Percentiles rank a stretch among this genome's conserved stretches.
These are phyloP conservation scores for Esteya vermicola DNA, from an alignment of 2,329 filamentous ascomycete genomes.

Conservation along the genomic window DNA sequence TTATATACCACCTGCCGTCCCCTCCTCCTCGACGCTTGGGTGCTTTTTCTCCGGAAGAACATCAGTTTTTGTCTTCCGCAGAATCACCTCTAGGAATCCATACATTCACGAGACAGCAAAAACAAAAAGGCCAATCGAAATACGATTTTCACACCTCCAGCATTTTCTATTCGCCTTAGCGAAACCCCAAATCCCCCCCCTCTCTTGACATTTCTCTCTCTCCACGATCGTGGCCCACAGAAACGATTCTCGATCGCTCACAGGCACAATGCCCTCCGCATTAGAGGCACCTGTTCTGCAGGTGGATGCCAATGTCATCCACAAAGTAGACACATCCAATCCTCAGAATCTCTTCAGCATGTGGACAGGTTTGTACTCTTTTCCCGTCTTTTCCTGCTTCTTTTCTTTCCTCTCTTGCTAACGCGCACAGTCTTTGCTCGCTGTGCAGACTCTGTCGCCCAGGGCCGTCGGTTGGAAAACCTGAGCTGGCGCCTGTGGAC, in stretches of 20 bases:
- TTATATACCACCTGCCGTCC: too few species aligned
- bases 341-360: slow-evolving; percentile 90
- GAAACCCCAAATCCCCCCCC: not conserved
- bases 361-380: slow-evolving; percentile 67
- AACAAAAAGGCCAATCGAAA: too few species aligned
- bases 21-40: not conserved
- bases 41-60: not conserved
- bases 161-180: not conserved
- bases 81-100: too few species aligned
- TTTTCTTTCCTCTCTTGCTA: not conserved
- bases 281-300: slow-evolving; percentile 78
- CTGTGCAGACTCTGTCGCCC: slow-evolving; percentile 85
- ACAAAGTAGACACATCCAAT: slow-evolving; percentile 88
- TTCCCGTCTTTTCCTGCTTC: not conserved
- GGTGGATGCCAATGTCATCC: slow-evolving; percentile 81
- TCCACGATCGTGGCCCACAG: not conserved
- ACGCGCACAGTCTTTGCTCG: slow-evolving; percentile 65
- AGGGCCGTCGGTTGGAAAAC: slow-evolving; percentile 86
- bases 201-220: too few species aligned
- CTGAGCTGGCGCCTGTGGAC: slow-evolving; percentile 94
- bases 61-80: not conserved
- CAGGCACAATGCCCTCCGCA: slow-evolving; percentile 60
- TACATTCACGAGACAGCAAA: too few species aligned
- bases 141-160: not conserved
- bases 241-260: slow-evolving; percentile 13